Base-by-base conservation (phyloP, 75 land plant genomes). In the Cunninghamia lanceolata region DNA sequence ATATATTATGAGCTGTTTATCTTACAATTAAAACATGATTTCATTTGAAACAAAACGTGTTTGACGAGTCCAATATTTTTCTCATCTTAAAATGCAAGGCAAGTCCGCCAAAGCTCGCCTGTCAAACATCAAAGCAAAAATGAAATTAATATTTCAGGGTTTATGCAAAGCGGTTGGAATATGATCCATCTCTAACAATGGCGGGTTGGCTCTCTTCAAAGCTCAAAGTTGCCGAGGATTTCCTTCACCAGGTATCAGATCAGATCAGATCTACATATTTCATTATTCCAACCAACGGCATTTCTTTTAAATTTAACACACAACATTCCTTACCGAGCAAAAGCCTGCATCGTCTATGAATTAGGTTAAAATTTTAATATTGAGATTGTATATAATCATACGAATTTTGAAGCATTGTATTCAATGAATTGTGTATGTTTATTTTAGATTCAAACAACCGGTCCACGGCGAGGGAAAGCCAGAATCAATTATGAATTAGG, bases 121-220 rank as follows among this genome's bases (percentile, higher is more conserved):
- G 53, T 50, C 53, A 50, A 50, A 50, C 53, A 50, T 2, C 53
- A 50, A 46, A 50, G 16, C 53, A 50, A 50, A 50, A 50, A 50
- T 50, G 15, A 50, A 50, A 50, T 50, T 50, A 50, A 50, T 50
- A 50, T 63, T 63, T 63, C 68, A 63, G 68, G 68, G 68, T 63
- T 63, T 73, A 34, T 15, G n/a, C n/a, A 7, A 28, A 66, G 30
- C 70, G 30, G 70, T 9, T 5, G n/a, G 75, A 34, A 73, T 13
- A 73, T 73, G 75, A 30, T 73, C 75, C 3, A 73, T 32, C 75
- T 63, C n/a, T 28, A 30, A 47, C 36, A n/a, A 97, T 97, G 99
- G 93, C 99, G 73, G 85, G 88, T 19, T 98, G 99, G 99, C 90
- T 98, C 82, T 95, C 98, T 19, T 96, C 98, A 77, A 96, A 95